Conservation (phyloP, 371 early-diverging fungal species). For the Rhizopus delemar region DNA sequence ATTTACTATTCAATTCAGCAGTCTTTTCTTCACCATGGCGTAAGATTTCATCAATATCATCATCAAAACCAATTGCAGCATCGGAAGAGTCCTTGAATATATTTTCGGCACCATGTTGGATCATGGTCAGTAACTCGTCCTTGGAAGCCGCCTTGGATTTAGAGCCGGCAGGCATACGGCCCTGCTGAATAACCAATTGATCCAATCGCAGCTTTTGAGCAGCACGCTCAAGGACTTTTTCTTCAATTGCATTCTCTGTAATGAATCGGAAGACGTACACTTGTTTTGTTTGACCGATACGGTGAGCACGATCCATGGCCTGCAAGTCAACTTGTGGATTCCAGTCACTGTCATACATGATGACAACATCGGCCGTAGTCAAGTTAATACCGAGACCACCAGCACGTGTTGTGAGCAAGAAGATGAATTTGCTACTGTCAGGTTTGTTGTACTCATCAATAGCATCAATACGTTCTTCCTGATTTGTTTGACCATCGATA, state of each 20-base stretch:
- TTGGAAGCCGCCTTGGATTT: conserved; percentile 54
- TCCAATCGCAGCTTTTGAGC: conserved; percentile 97
- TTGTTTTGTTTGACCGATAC: conserved; percentile 99
- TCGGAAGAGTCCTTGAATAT: conserved; percentile 75
- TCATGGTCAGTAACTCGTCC: conserved; percentile 92
- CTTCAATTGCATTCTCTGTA: conserved; percentile 97
- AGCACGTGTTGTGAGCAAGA: conserved; percentile 96
- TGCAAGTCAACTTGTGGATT: conserved; percentile 97
- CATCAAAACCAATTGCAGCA: conserved; percentile 56
- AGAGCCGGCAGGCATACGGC: conserved; percentile 51
- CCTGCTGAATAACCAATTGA: conserved; percentile 97
- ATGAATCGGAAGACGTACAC: conserved; percentile 98
- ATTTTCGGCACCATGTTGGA: conserved; percentile 93
- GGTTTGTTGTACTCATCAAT: conserved; percentile 97
- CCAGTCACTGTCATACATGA: conserved; percentile 99
- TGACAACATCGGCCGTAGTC: conserved; percentile 96
- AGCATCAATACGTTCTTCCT: conserved; percentile 89
- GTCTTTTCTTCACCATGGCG: conserved; percentile 91
- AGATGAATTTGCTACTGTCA: conserved; percentile 92
- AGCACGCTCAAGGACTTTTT: conserved; percentile 95
- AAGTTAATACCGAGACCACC: conserved; percentile 99
- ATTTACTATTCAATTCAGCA: conserved; percentile 82
- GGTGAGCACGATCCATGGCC: conserved; percentile 98
- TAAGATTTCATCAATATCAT: conserved; percentile 90
- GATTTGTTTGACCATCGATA: conserved; percentile 96